These are phyloP conservation scores for Tagetes patula DNA, from an alignment of 129 eudicot species.

Conservation along the genomic window DNA sequence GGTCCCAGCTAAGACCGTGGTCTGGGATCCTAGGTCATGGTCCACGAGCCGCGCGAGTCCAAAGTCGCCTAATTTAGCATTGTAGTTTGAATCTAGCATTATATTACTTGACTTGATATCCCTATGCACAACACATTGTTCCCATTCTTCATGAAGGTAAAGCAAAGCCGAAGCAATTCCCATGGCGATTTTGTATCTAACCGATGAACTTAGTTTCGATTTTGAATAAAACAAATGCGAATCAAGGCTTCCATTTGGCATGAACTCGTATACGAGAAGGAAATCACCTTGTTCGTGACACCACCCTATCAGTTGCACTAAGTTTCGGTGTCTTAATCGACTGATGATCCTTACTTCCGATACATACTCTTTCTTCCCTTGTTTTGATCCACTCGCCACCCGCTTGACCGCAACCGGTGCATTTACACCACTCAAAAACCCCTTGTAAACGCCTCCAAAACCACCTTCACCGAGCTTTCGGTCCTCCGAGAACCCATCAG, in stretches of 20 bases:
- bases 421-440: constrained; percentile 27
- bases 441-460: constrained; percentile 59
- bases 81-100: constrained; percentile 52
- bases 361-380: constrained; percentile 49
- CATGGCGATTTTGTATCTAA: constrained; percentile 47
- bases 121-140: constrained; percentile 55
- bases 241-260: constrained; percentile 63
- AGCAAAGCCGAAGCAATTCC: constrained; percentile 46
- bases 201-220: constrained; percentile 25
- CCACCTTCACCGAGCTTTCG: constrained; percentile 62
- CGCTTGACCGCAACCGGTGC: constrained; percentile 43
- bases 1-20: constrained; percentile 51
- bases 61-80: constrained; percentile 53
- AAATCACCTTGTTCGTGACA: constrained; percentile 52
- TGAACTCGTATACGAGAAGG: constrained; percentile 56
- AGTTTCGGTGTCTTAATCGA: constrained; percentile 42
- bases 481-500: constrained; percentile 41
- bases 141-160: constrained; percentile 61
- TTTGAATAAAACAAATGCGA: constrained; percentile 39
- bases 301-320: constrained; percentile 60
- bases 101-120: constrained; percentile 50
- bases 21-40: constrained; percentile 51
- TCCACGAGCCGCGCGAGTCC: constrained; percentile 55
- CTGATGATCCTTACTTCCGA: constrained; percentile 51
- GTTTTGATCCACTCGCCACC: constrained; percentile 48